These are phyloP conservation scores for Calonectria naviculata DNA, from an alignment of 2,329 filamentous ascomycete species.

Conservation along the genomic window DNA sequence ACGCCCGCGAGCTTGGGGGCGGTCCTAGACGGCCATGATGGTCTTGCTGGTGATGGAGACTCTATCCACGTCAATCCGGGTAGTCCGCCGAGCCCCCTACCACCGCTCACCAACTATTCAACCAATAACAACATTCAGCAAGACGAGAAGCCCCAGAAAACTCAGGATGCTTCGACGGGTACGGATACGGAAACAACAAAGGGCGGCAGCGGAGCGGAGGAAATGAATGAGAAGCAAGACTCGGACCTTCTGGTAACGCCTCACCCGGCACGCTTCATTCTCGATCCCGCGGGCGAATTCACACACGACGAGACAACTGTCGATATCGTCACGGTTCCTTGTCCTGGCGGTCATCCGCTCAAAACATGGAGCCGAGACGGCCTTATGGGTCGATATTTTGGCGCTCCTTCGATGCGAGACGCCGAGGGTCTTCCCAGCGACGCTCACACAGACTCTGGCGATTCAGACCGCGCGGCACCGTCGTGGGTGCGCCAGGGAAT, in stretches of 20 bases:
- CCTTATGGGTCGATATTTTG: conserved; percentile 59
- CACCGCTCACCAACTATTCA: conserved; percentile 31
- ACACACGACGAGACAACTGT: conserved; percentile 64
- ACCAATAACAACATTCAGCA: conserved; percentile 13
- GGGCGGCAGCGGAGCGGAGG: not conserved
- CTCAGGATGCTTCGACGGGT: conserved; percentile 10
- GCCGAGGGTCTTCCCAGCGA: conserved; percentile 40
- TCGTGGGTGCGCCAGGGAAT: conserved; percentile 66
- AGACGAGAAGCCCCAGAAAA: not conserved
- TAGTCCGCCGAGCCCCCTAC: conserved; percentile 36
- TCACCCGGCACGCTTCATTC: conserved; percentile 41
- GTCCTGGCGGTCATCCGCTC: conserved; percentile 63
- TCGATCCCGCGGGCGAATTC: conserved; percentile 48
- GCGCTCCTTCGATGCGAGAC: conserved; percentile 52
- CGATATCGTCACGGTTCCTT: conserved; percentile 65
- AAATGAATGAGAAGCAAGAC: conserved; percentile 11
- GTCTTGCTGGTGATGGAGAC: conserved; percentile 36
- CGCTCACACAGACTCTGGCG: not conserved
- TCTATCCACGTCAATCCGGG: conserved; percentile 42
- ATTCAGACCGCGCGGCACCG: conserved; percentile 43
- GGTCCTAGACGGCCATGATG: not conserved
- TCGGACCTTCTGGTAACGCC: not conserved
- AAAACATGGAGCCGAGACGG: conserved; percentile 65
- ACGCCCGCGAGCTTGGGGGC: conserved; percentile 9
- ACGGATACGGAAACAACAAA: not conserved